Evolutionary conservation across 176 grass and related monocot species (phyloP), one percentile per base, ranked within the genome.

Genomic region (Leersia perrieri): DNA sequence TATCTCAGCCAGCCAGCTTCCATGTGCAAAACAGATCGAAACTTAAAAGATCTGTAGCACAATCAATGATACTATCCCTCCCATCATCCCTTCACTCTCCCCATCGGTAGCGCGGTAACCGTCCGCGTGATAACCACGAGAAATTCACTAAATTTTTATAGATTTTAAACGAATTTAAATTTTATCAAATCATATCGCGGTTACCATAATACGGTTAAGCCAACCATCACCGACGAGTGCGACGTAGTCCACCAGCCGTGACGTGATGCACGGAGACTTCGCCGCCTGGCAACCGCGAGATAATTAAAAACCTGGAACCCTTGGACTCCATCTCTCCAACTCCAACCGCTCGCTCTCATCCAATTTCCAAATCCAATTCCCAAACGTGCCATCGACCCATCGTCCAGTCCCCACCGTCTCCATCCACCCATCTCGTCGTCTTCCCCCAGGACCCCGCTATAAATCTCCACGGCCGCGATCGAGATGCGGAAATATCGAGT

Each of bases 401-500:
- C 53, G 22, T 2, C 22, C n/a, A 3, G 35, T 35, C 67, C 45
- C 22, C 1, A 33, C 39, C 73, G 33, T 41, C 14, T 18, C 5
- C 69, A 35, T 10, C 15, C 9, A n/a, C 10, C 11, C 16, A 29
- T 40, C 73, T 32, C 32, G 8, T 4, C 45, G 0, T 66, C 40
- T 10, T 73, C 41, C 44, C 11, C 13, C 27, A 2, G 31, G 70
- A 28, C 63, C 33, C 51, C 65, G 35, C 70, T 89, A 85, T 82
- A 89, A 89, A 86, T 77, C 18, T 23, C n/a, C n/a, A n/a, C 29
- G 66, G 25, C 29, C 44, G 63, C 31, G 11, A 76, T 65, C 64
- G 12, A 53, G 83, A 73, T 89, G 83, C 68, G 66, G 72, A 66
- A 35, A 33, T 64, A 76, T 30, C 82, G 64, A 44, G 25, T 51